A percentile compares a stretch with the other conserved stretches of the same genome.
Conservation (phyloP, 768 basidiomycete genomes). For the Agaricus subrufescens region DNA sequence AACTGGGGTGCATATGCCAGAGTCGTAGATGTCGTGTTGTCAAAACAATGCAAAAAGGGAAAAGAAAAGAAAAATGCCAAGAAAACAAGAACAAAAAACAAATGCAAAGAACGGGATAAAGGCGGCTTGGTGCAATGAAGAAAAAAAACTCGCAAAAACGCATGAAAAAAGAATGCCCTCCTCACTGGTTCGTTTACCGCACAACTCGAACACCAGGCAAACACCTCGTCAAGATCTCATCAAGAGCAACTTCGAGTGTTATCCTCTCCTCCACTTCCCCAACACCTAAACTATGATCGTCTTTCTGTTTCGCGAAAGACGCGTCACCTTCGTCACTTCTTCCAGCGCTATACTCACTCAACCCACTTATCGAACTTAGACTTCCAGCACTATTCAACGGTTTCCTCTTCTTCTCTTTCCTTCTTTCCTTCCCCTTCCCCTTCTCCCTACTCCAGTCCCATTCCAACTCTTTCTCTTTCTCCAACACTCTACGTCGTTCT, state of each 20-base stretch:
- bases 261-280: slow-evolving; percentile 6
- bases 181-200: not conserved
- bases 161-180: not conserved
- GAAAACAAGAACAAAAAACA: not conserved
- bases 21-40: too few relatives aligned
- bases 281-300: not conserved
- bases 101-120: too few relatives aligned
- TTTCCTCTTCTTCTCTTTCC: not conserved
- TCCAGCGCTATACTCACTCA: not conserved
- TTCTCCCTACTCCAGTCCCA: not conserved
- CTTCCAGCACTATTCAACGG: slow-evolving; percentile 4
- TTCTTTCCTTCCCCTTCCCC: not conserved
- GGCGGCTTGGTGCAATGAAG: too few relatives aligned
- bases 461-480: not conserved
- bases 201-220: slow-evolving; percentile 7
- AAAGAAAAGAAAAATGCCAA: not conserved
- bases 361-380: not conserved
- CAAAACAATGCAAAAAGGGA: too few relatives aligned
- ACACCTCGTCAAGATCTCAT: slow-evolving; percentile 6
- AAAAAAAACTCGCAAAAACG: not conserved
- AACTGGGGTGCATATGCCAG: too few relatives aligned
- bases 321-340: not conserved
- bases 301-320: not conserved
- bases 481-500: not conserved
- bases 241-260: slow-evolving; percentile 9